Percentiles rank a stretch among this genome's conserved stretches.
These are phyloP conservation scores for Centrapalus pauciflorus DNA, from an alignment of 129 eudicot species.

Conservation along the genomic window DNA sequence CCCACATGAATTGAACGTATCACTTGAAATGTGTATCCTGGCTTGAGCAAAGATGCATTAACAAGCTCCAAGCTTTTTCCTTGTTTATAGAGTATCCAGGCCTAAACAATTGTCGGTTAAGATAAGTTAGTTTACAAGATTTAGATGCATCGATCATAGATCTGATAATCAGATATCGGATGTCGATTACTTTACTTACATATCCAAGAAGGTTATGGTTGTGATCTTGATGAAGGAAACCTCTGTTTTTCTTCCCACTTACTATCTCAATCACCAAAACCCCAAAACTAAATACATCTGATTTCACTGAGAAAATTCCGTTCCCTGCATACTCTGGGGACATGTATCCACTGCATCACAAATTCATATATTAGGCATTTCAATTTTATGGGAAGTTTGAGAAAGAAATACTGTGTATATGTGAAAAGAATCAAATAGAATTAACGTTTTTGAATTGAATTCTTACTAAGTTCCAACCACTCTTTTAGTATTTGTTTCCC, in stretches of 20 bases:
- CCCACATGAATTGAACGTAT: slow-evolving; percentile 24
- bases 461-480: slow-evolving; percentile 46
- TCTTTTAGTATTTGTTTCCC: slow-evolving; percentile 26
- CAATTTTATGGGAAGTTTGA: background rate
- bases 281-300: slow-evolving; percentile 34
- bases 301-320: slow-evolving; percentile 31
- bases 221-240: slow-evolving; percentile 22
- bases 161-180: background rate
- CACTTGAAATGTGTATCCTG: slow-evolving; percentile 1
- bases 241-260: slow-evolving; percentile 34
- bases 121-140: background rate
- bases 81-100: slow-evolving; percentile 27
- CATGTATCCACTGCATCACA: slow-evolving; percentile 37
- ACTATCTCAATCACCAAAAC: slow-evolving; percentile 32
- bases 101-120: slow-evolving; percentile 9
- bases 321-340: slow-evolving; percentile 33
- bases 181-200: slow-evolving; percentile 20
- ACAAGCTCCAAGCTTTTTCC: slow-evolving; percentile 17
- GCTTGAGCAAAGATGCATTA: slow-evolving; percentile 3
- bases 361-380: no score
- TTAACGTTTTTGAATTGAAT: no score
- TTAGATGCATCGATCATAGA: background rate
- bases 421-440: no score
- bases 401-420: no score
- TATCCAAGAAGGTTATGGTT: slow-evolving; percentile 33